A percentile compares a stretch with the other conserved stretches of the same genome.
These are phyloP conservation scores for Aspergillus fischeri DNA, from an alignment of 2,329 filamentous ascomycete species.

Conservation along the genomic window DNA sequence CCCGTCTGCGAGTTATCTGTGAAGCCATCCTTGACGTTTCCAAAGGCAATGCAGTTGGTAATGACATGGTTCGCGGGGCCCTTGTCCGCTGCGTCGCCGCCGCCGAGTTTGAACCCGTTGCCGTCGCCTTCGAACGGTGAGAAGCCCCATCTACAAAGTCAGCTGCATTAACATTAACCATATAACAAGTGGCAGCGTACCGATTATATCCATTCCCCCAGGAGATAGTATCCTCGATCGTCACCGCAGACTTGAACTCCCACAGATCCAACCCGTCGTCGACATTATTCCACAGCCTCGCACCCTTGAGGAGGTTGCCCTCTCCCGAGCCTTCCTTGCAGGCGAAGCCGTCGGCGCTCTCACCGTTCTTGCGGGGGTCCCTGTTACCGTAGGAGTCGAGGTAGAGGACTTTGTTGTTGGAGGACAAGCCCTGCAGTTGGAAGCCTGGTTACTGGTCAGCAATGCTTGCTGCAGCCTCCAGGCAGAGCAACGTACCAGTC, in stretches of 20 bases:
- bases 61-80: conserved; percentile 13
- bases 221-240: conserved; percentile 14
- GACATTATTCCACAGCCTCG: conserved; percentile 16
- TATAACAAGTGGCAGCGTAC: neutral
- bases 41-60: conserved; percentile 14
- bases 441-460: conserved; percentile 7
- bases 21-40: conserved; percentile 14
- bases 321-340: conserved; percentile 16
- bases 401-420: conserved; percentile 14
- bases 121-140: conserved; percentile 16
- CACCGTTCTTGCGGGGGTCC: conserved; percentile 16
- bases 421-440: conserved; percentile 10
- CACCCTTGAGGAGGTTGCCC: conserved; percentile 12
- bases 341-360: conserved; percentile 16
- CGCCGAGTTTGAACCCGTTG: conserved; percentile 18
- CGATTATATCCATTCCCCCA: conserved; percentile 15
- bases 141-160: conserved; percentile 12
- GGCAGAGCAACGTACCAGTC: conserved; percentile 4
- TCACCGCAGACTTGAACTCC: conserved; percentile 17
- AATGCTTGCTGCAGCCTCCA: rapidly evolving
- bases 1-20: conserved; percentile 17
- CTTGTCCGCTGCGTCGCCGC: conserved; percentile 13
- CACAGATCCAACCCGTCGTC: conserved; percentile 16
- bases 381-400: conserved; percentile 16
- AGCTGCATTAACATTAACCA: neutral